Evolutionary conservation across 1,284 basidiomycete genomes (phyloP).

Genomic region (Tilletia setariae): DNA sequence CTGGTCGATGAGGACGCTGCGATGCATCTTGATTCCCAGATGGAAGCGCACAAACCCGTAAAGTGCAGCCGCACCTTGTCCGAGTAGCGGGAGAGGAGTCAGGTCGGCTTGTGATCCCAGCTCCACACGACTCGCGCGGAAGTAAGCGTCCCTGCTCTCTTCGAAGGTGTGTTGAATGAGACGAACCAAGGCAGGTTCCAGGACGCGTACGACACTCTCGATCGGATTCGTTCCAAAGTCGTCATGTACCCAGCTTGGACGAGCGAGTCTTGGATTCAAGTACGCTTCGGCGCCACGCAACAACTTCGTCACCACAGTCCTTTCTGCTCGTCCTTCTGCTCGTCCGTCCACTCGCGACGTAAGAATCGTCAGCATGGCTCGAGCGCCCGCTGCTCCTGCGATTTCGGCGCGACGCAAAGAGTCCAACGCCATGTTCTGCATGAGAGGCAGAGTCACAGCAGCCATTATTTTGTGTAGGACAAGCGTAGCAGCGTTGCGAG

Average conservation of each 20-base stretch:
- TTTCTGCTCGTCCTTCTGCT: not conserved
- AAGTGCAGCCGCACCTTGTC: constrained; percentile 1
- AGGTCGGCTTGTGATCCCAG: not conserved
- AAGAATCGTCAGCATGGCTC: not conserved
- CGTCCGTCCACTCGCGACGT: no score
- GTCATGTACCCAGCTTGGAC: not conserved
- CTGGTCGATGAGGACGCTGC: not conserved
- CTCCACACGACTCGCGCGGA: not conserved
- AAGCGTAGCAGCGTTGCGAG: no score
- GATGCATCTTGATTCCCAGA: constrained; percentile 4
- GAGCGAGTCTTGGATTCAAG: not conserved
- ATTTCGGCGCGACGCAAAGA: not conserved
- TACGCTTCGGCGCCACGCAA: not conserved
- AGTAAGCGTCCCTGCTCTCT: constrained; percentile 8
- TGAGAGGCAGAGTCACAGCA: not conserved
- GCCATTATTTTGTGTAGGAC: constrained; percentile 5
- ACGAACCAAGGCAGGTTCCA: constrained; percentile 1
- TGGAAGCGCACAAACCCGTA: constrained; percentile 3
- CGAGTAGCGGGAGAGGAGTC: not conserved
- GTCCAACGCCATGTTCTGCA: constrained; percentile 3
- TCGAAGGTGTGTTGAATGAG: not conserved
- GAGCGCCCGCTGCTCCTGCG: not conserved
- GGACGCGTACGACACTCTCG: not conserved
- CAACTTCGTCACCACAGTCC: not conserved
- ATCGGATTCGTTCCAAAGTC: not conserved